Conservation (phyloP, 2,329 filamentous ascomycete genomes). For the Emmonsia crescens region DNA sequence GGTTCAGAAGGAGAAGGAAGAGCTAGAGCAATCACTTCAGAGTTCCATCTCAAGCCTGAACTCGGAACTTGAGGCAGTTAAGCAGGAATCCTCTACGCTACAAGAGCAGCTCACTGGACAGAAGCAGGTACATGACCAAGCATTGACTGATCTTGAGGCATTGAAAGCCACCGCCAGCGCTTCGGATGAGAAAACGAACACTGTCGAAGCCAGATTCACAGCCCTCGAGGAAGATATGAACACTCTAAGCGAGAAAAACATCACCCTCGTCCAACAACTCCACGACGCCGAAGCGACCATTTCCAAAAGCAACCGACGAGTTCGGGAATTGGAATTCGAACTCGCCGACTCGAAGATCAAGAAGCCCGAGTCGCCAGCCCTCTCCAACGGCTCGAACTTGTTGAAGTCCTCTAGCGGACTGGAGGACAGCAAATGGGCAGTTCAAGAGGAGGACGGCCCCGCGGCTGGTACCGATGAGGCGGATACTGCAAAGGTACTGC, state of each 20-base stretch:
- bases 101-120: constrained; percentile 40
- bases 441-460: constrained; percentile 12
- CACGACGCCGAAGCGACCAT: constrained; percentile 12
- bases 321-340: constrained; percentile 15
- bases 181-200: constrained; percentile 6
- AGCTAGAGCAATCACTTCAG: constrained; percentile 34
- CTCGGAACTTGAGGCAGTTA: constrained; percentile 65
- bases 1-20: constrained; percentile 31
- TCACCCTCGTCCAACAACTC: constrained; percentile 13
- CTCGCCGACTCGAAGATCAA: constrained; percentile 10
- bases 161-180: constrained; percentile 7
- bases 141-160: constrained; percentile 23
- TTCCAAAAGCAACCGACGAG: constrained; percentile 20
- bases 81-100: constrained; percentile 55
- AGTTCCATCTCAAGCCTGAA: constrained; percentile 32
- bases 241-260: constrained; percentile 15
- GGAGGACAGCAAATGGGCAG: constrained; percentile 34
- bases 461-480: constrained; percentile 19
- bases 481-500: constrained; percentile 9
- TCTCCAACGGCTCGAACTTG: constrained; percentile 14
- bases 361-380: constrained; percentile 2
- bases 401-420: constrained; percentile 20
- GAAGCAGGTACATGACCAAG: constrained; percentile 29
- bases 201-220: constrained; percentile 27
- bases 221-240: constrained; percentile 25